Percentiles rank a stretch among this genome's conserved stretches.
phyloP scores from a whole-genome alignment of 345 rosid species.

The Lagerstroemia speciosa region DNA sequence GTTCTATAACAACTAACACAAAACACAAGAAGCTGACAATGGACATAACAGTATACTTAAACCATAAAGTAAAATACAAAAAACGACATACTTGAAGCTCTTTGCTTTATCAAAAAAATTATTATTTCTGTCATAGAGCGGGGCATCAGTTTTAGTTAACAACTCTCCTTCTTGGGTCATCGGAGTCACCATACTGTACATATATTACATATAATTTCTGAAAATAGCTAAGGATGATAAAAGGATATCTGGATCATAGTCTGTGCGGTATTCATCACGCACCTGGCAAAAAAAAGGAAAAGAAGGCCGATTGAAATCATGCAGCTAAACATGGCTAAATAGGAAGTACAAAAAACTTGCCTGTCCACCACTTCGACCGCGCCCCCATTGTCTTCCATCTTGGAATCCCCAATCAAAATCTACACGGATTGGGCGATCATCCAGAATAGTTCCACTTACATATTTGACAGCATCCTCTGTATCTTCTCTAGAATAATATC shows the following conservation, averaged over 20 bases:
- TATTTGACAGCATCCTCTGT: constrained; percentile 92
- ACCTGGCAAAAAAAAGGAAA: constrained; percentile 42
- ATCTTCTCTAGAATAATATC: constrained; percentile 95
- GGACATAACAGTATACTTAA: too few species aligned
- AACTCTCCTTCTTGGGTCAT: background rate
- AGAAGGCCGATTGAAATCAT: background rate
- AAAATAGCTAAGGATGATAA: constrained; percentile 3
- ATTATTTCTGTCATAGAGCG: background rate
- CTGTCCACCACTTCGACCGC: constrained; percentile 99
- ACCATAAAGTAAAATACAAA: too few species aligned
- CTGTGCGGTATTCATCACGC: constrained; percentile 97
- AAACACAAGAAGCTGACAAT: too few species aligned
- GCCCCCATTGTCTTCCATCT: constrained; percentile 99
- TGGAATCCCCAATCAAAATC: constrained; percentile 99
- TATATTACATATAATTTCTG: background rate
- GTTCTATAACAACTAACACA: too few species aligned
- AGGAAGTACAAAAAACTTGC: constrained; percentile 22
- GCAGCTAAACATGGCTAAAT: background rate
- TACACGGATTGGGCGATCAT: constrained; percentile 94
- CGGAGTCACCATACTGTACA: background rate
- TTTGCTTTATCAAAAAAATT: background rate
- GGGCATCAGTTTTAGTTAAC: background rate
- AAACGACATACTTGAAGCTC: too few species aligned
- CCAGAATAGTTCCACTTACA: constrained; percentile 93
- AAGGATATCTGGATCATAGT: constrained; percentile 99